A percentile compares a stretch with the other conserved stretches of the same genome.
phyloP scores from a whole-genome alignment of 2,329 filamentous ascomycete species.

The Fusarium secorum region DNA sequence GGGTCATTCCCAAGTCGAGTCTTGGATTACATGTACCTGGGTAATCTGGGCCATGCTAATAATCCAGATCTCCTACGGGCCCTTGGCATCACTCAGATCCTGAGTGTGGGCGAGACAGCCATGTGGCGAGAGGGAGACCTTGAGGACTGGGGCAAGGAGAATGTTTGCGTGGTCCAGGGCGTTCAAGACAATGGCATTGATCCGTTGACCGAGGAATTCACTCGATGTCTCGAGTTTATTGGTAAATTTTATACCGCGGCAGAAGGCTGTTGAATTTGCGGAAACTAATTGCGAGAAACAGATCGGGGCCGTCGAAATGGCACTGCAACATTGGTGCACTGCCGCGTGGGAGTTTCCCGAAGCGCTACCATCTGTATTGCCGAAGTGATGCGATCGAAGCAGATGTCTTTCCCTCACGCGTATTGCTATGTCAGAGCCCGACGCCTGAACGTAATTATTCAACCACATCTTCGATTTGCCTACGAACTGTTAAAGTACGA shows the following conservation, averaged over 20 bases:
- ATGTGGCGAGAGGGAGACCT: constrained; percentile 78
- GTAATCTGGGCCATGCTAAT: constrained; percentile 92
- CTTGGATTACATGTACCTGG: constrained; percentile 93
- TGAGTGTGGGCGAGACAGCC: constrained; percentile 91
- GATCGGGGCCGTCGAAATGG: constrained; percentile 80
- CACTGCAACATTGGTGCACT: constrained; percentile 91
- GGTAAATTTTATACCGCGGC: constrained; percentile 65
- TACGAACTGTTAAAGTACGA: constrained; percentile 98
- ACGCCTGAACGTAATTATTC: constrained; percentile 95
- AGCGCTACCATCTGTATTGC: constrained; percentile 98
- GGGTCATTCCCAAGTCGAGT: constrained; percentile 91
- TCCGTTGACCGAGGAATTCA: constrained; percentile 84
- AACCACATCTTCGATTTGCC: constrained; percentile 92
- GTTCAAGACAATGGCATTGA: constrained; percentile 98
- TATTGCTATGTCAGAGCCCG: constrained; percentile 97
- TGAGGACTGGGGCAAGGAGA: constrained; percentile 77
- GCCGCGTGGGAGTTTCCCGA: constrained; percentile 92
- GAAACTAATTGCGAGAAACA: constrained; percentile 49
- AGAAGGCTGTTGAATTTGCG: not conserved
- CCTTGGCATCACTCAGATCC: constrained; percentile 84
- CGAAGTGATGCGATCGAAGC: constrained; percentile 89
- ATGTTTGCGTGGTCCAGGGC: constrained; percentile 80
- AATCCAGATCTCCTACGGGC: constrained; percentile 83
- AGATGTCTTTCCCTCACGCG: constrained; percentile 85
- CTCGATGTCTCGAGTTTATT: constrained; percentile 88